Evolutionary conservation across 2,329 filamentous ascomycete species (phyloP).

Genomic region (Aureobasidium leucospermi): DNA sequence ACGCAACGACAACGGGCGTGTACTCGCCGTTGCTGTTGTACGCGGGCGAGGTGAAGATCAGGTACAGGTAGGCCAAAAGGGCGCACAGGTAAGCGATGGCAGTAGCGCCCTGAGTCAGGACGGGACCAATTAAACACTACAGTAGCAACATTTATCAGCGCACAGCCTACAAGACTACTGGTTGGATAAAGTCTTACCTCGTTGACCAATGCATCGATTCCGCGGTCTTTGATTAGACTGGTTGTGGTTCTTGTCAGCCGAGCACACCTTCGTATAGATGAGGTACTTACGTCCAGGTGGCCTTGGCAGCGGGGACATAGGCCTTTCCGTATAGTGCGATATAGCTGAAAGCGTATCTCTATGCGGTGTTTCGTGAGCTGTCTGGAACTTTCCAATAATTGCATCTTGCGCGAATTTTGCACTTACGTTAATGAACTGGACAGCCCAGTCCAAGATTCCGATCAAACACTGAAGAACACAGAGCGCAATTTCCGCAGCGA

Average conservation of each 20-base stretch:
- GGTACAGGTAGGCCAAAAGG: conserved; percentile 78
- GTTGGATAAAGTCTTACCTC: conserved; percentile 36
- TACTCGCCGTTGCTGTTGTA: conserved; percentile 65
- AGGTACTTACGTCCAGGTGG: conserved; percentile 61
- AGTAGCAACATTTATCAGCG: neutral
- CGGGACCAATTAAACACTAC: conserved; percentile 57
- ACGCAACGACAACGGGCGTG: conserved; percentile 73
- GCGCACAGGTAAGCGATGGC: conserved; percentile 80
- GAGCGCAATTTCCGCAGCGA: conserved; percentile 59
- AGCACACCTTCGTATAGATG: neutral
- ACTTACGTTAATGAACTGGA: conserved; percentile 68
- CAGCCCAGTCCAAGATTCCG: conserved; percentile 71
- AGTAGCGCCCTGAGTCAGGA: conserved; percentile 52
- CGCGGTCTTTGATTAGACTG: conserved; percentile 80
- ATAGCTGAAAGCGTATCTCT: conserved; percentile 73
- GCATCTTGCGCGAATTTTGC: conserved; percentile 33
- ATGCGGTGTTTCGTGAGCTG: conserved; percentile 1
- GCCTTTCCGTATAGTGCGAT: conserved; percentile 88
- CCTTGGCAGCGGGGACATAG: conserved; percentile 80
- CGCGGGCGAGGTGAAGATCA: conserved; percentile 68
- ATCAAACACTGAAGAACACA: conserved; percentile 74
- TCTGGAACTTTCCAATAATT: conserved; percentile 21
- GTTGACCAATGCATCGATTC: conserved; percentile 83
- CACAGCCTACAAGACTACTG: neutral
- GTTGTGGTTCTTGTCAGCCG: conserved; percentile 16